Evolutionary conservation across 768 basidiomycete species (phyloP).

Genomic region (Trametes gibbosa): DNA sequence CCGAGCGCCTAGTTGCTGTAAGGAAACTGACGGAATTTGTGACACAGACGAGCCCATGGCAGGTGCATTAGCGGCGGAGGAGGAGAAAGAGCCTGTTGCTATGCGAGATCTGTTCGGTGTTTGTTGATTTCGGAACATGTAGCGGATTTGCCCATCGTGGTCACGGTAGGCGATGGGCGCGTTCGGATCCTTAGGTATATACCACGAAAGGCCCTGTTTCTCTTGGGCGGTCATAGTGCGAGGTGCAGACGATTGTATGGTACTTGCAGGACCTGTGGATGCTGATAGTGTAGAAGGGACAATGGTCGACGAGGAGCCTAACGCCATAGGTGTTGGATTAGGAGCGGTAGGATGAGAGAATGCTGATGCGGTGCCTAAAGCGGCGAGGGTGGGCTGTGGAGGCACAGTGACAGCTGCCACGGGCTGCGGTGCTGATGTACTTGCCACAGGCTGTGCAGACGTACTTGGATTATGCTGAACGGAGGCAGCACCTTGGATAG

Average conservation of each 20-base stretch:
- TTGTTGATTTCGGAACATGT: neutral
- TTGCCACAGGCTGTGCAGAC: no score
- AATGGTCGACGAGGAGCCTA: no score
- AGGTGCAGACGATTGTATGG: neutral
- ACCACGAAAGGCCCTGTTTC: neutral
- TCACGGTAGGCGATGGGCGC: constrained; percentile 6
- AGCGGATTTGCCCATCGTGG: neutral
- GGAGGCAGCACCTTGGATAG: no score
- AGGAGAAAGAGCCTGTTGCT: neutral
- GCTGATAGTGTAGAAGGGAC: no score
- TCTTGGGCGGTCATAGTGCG: neutral
- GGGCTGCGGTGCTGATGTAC: no score
- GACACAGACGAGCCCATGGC: neutral
- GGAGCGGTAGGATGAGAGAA: no score
- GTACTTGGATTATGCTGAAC: no score
- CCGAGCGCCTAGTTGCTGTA: neutral
- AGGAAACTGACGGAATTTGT: neutral
- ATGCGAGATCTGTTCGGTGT: neutral
- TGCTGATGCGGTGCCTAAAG: no score
- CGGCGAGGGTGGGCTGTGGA: no score
- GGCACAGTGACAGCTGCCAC: no score
- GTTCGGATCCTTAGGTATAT: neutral
- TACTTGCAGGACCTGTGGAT: no score
- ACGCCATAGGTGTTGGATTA: no score
- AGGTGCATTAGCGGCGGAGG: neutral